Evolutionary conservation across 768 basidiomycete genomes (phyloP), one percentile per base, ranked within the genome.

Genomic region (Tulasnella sp.): DNA sequence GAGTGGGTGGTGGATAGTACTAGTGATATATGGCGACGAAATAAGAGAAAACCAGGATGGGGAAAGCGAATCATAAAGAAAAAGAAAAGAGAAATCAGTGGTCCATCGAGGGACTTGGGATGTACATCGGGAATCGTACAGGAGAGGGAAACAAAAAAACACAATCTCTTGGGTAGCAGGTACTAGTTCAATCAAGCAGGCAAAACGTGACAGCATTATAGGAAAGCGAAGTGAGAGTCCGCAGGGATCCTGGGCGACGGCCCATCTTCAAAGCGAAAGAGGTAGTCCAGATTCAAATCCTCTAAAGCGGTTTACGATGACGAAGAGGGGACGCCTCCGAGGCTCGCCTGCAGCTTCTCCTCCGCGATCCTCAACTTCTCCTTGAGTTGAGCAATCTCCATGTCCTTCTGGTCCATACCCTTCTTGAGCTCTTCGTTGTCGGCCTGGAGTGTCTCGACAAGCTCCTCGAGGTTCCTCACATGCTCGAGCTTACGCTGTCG

Each of bases 401-500:
- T 52, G 52, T 52, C 52, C 52, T 42, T 52, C 74, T 75, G 36
- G 6, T 75, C 74, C 40, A 34, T 75, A 9, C 5, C 18, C 44
- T 75, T 72, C 71, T 72, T 36, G 5, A 68, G 16, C 44, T 38
- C 68, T 24, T 58, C 71, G 40, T 78, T 68, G 2, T 80, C 71
- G 42, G 71, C 34, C 58, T 80, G 74, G 24, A 80, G 79, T 2
- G 39, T 12, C 79, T 80, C 80, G 27, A 80, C 68, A 27, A 38
- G 1, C 31, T 89, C 86, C 86, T 94, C 91, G 72, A 96, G 86
- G 79, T 89, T 88, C 76, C 89, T 87, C 82, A 92, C 88, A 81
- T 95, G 90, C 83, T 90, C 88, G 56, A 91, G 84, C 87, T 94
- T 95, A 79, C 93, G 89, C 86, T 89, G 89, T 27, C 95, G 89